Base-by-base conservation (phyloP, 805 yeast genomes). In the Metschnikowia peoriensis region DNA sequence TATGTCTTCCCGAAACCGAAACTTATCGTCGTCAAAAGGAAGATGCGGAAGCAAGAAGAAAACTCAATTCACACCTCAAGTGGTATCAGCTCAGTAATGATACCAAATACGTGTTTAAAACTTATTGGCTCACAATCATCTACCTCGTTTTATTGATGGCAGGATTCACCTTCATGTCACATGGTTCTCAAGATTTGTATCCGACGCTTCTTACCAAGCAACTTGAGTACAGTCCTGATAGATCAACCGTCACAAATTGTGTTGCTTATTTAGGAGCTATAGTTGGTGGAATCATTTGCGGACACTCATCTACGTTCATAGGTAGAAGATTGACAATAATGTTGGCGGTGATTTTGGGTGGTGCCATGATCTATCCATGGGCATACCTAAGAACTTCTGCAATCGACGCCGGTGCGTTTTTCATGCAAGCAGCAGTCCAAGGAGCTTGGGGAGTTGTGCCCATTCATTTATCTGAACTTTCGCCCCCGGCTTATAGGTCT, bases 381-480 rank as follows among this genome's bases (percentile, higher is more conserved):
- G 63, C 62, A 2, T 60, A 53, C 41, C 38, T 49, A 17, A 45
- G 49, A 12, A 60, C 66, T 35, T 60, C 66, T 11, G 75, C 77
- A 17, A 78, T 83, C 29, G 75, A 81, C 55, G 86, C 84, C 32
- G 84, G 85, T 1, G 83, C 71, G 4, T 85, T 85, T 67, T 84
- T 84, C 70, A 63, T 84, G 62, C 88, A 84, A 64, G 78, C 80
- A 60, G 79, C 81, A 50, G 86, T 85, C 6, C 85, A 83, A 72
- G 91, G 90, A 38, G 84, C 84, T 7, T 86, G 89, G 87, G 90
- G 91, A 56, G 81, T 86, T 43, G 74, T 82, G 10, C 89, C 91
- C 22, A 78, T 84, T 43, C 84, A 85, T 66, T 70, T 87, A 41
- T 73, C 84, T 37, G 92, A 86, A 67, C 72, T 86, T 47, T 79